A percentile compares a stretch with the other conserved stretches of the same genome.
Evolutionary conservation across 1,284 basidiomycete genomes (phyloP).

Genomic region (Singerocomus inundabilis): DNA sequence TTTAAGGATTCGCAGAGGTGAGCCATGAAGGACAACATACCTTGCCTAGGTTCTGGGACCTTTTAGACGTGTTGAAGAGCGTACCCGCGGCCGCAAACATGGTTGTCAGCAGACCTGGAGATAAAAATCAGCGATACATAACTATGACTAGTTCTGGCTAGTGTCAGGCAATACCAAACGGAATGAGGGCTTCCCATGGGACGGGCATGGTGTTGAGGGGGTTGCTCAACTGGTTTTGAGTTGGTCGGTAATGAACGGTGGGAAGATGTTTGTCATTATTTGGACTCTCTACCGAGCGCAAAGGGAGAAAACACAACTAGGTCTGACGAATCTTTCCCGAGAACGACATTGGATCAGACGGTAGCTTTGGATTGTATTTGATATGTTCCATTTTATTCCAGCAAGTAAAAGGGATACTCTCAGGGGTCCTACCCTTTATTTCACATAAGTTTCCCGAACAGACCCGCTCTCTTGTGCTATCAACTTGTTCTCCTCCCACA

Average conservation of each 20-base stretch:
- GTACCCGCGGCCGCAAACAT: constrained; percentile 91
- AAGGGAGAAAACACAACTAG: constrained; percentile 3
- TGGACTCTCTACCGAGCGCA: neutral
- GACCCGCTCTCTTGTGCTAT: neutral
- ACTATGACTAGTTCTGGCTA: rapidly evolving
- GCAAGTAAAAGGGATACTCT: neutral
- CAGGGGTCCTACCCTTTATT: neutral
- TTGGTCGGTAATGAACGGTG: neutral
- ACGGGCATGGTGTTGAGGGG: constrained; percentile 68
- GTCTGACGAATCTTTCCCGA: neutral
- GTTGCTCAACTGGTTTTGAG: neutral
- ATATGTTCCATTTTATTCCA: neutral
- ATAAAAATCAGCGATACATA: constrained; percentile 7
- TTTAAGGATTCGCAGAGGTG: neutral
- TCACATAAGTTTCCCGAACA: constrained; percentile 7
- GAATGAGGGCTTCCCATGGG: constrained; percentile 93
- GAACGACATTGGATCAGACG: neutral
- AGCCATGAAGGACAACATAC: constrained; percentile 41
- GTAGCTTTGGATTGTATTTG: neutral
- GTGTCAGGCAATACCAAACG: constrained; percentile 63
- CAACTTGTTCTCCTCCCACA: neutral
- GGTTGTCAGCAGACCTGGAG: constrained; percentile 74
- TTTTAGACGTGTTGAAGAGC: constrained; percentile 73
- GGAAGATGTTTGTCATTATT: constrained; percentile 19
- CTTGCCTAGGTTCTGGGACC: constrained; percentile 86